Evolutionary conservation across 495 filamentous ascomycete species (phyloP).

Genomic region (Penicillium manginii): DNA sequence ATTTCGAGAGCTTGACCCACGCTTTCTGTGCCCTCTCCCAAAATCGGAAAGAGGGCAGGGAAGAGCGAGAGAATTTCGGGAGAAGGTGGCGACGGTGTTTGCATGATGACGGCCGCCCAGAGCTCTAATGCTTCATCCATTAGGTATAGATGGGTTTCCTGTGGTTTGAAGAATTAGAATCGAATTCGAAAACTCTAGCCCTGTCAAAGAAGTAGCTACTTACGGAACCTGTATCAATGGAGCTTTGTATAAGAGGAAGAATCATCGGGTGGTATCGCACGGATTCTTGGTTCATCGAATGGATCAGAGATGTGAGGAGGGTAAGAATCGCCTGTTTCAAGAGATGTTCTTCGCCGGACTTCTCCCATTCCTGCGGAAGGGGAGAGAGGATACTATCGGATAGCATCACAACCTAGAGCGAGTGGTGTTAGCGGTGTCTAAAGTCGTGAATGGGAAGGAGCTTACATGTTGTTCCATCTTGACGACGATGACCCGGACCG

Average conservation of each 20-base stretch:
- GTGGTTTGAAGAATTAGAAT: background rate
- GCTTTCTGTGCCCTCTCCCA: slow-evolving; percentile 70
- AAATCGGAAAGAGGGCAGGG: slow-evolving; percentile 68
- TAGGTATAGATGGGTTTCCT: slow-evolving; percentile 79
- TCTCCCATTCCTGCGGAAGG: slow-evolving; percentile 84
- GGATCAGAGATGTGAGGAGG: slow-evolving; percentile 76
- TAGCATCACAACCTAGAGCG: slow-evolving; percentile 62
- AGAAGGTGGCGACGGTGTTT: slow-evolving; percentile 68
- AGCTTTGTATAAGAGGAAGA: slow-evolving; percentile 76
- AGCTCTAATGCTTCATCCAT: slow-evolving; percentile 91
- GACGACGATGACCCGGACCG: slow-evolving; percentile 75
- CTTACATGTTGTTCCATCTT: slow-evolving; percentile 76
- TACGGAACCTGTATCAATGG: slow-evolving; percentile 57
- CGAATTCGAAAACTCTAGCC: background rate
- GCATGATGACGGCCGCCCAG: slow-evolving; percentile 75
- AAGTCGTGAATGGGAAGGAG: background rate
- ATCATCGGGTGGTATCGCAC: slow-evolving; percentile 71
- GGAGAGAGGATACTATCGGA: slow-evolving; percentile 78
- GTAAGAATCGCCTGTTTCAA: slow-evolving; percentile 93
- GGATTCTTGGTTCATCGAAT: slow-evolving; percentile 75
- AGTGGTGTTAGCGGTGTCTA: slow-evolving; percentile 14
- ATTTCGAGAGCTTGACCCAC: slow-evolving; percentile 73
- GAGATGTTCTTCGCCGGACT: slow-evolving; percentile 76
- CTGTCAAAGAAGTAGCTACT: background rate
- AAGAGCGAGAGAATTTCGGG: slow-evolving; percentile 69